Conservation (phyloP, 1,284 basidiomycete genomes). For the Ustilago hordei region DNA sequence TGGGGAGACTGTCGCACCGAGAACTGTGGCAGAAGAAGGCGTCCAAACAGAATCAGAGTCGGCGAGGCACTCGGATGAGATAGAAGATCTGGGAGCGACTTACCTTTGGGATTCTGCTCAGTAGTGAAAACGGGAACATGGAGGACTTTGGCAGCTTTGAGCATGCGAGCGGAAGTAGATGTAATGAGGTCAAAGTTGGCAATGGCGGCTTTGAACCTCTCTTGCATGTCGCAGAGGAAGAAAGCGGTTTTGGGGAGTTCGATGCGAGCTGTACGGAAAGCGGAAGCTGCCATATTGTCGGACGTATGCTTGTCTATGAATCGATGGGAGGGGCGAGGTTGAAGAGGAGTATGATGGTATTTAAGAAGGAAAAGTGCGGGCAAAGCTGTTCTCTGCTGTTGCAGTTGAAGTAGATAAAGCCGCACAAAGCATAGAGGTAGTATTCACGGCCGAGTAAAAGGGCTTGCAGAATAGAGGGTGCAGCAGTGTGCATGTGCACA, state of each 20-base stretch:
- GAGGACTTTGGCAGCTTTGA: conserved; percentile 73
- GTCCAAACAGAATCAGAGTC: background rate
- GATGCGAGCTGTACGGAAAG: conserved; percentile 45
- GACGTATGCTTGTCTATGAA: background rate
- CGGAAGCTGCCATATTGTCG: conserved; percentile 16
- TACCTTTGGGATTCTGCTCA: conserved; percentile 85
- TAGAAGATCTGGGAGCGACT: conserved; percentile 1
- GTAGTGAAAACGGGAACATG: conserved; percentile 81
- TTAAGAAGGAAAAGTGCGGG: background rate
- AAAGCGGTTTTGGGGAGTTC: conserved; percentile 59
- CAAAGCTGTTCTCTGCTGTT: no score
- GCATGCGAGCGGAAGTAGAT: conserved; percentile 56
- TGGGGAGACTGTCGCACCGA: conserved; percentile 79
- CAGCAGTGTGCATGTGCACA: no score
- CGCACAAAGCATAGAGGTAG: no score
- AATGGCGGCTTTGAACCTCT: conserved; percentile 59
- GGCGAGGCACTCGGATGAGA: background rate
- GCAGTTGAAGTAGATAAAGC: no score
- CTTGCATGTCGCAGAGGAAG: conserved; percentile 65
- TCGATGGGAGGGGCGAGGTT: background rate
- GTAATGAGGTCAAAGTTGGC: conserved; percentile 56
- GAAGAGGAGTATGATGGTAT: background rate
- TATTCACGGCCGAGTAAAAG: no score
- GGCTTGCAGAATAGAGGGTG: no score
- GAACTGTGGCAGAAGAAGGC: conserved; percentile 70